phyloP scores from a whole-genome alignment of 495 filamentous ascomycete species.

The Podospora tetraspora region DNA sequence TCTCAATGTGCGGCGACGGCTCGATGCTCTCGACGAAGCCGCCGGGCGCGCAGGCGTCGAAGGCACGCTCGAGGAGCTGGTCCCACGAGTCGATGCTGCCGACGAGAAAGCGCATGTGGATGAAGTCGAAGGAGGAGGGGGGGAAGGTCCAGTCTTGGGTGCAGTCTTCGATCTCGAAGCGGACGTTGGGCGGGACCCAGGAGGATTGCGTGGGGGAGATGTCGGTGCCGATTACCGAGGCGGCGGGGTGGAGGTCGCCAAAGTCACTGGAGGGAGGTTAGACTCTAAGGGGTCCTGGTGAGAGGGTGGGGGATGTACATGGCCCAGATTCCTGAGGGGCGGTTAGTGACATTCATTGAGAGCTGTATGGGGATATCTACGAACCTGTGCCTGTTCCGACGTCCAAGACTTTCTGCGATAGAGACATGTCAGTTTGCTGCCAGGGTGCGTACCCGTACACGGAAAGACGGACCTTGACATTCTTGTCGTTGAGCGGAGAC shows the following conservation, averaged over 20 bases:
- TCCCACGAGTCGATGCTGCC: slow-evolving; percentile 52
- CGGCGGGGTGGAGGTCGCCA: slow-evolving; percentile 45
- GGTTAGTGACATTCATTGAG: slow-evolving; percentile 40
- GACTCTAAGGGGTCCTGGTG: too few species aligned
- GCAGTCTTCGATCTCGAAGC: slow-evolving; percentile 50
- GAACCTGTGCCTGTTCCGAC: slow-evolving; percentile 5
- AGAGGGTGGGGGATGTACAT: slow-evolving; percentile 25
- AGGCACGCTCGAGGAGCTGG: slow-evolving; percentile 34
- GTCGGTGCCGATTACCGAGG: slow-evolving; percentile 62
- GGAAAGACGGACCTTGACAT: slow-evolving; percentile 4
- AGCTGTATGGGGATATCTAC: too few species aligned
- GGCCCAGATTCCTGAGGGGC: slow-evolving; percentile 53
- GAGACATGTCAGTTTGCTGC: neutral
- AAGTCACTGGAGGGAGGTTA: slow-evolving; percentile 23
- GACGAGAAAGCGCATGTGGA: slow-evolving; percentile 51
- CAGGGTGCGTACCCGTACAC: neutral
- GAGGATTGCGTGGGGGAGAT: slow-evolving; percentile 52
- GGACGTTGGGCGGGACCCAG: slow-evolving; percentile 46
- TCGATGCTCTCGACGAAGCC: slow-evolving; percentile 27
- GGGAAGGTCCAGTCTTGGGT: slow-evolving; percentile 43
- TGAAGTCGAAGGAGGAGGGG: slow-evolving; percentile 51
- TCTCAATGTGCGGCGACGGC: slow-evolving; percentile 19
- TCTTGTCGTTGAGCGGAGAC: slow-evolving; percentile 47
- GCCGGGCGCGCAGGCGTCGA: slow-evolving; percentile 19
- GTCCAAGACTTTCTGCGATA: neutral